Conservation (phyloP, 1,284 basidiomycete species). For the Ustilago lituana region DNA sequence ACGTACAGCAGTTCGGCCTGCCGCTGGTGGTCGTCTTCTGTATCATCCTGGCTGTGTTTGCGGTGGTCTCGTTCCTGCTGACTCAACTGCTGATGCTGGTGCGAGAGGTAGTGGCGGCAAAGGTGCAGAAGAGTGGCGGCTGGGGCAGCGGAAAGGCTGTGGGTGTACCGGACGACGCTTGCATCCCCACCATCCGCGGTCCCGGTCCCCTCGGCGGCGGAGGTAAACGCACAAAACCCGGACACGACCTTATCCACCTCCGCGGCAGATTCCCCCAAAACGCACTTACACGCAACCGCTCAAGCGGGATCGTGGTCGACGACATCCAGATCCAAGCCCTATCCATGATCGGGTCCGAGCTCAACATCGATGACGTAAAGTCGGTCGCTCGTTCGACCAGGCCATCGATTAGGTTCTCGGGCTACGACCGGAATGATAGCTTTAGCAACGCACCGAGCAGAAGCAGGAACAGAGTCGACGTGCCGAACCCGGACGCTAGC, state of each 20-base stretch:
- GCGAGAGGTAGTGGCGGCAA: constrained; percentile 34
- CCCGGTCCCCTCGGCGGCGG: constrained; percentile 53
- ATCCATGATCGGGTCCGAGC: not conserved
- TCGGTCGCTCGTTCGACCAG: not conserved
- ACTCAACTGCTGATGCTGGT: constrained; percentile 42
- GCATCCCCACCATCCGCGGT: constrained; percentile 43
- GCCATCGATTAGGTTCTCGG: constrained; percentile 8
- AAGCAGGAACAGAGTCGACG: not conserved
- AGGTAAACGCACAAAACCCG: constrained; percentile 23
- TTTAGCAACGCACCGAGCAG: not conserved
- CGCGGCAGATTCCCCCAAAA: constrained; percentile 35
- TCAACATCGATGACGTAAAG: constrained; percentile 8
- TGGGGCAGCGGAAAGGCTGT: constrained; percentile 47
- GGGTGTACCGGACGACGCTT: constrained; percentile 46
- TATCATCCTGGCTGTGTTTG: constrained; percentile 38
- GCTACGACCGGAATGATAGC: not conserved
- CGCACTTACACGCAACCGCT: constrained; percentile 11
- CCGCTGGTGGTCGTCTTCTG: constrained; percentile 35
- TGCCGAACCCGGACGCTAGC: constrained; percentile 14
- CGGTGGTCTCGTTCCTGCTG: constrained; percentile 40
- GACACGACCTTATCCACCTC: constrained; percentile 25
- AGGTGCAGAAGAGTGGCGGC: constrained; percentile 32
- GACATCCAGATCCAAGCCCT: constrained; percentile 28
- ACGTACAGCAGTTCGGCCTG: constrained; percentile 37
- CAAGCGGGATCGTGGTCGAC: constrained; percentile 27